These are phyloP conservation scores for Bolboschoenoplectus hybrid DNA, from an alignment of 202 grass and related monocot species.

Conservation along the genomic window DNA sequence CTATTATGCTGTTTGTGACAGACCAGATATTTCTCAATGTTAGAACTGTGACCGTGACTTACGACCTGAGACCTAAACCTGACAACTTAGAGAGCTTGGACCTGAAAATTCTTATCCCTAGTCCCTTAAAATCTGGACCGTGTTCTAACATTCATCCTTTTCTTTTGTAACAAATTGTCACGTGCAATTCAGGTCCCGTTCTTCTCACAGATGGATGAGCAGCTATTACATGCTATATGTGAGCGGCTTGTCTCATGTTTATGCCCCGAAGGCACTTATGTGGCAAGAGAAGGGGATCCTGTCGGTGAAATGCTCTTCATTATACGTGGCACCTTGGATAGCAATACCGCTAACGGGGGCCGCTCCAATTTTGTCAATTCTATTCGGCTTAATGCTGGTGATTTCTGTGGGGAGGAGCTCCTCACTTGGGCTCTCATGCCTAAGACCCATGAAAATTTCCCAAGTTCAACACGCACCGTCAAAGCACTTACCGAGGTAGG, in stretches of 20 bases:
- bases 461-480: conserved; percentile 62
- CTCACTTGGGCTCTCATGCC: conserved; percentile 83
- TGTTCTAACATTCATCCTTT: conserved; percentile 2
- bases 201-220: conserved; percentile 86
- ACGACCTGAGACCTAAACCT: not conserved
- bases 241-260: conserved; percentile 69
- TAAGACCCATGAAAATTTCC: conserved; percentile 58
- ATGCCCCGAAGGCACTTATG: conserved; percentile 70
- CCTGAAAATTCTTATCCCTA: not conserved
- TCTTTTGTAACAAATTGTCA: conserved; percentile 19
- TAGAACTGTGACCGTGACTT: not conserved
- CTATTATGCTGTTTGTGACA: not conserved
- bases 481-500: conserved; percentile 53
- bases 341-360: conserved; percentile 72
- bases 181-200: conserved; percentile 71
- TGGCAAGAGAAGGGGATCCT: conserved; percentile 83
- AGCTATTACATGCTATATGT: conserved; percentile 78
- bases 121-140: not conserved
- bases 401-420: conserved; percentile 84
- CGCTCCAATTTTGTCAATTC: conserved; percentile 72
- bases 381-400: conserved; percentile 50
- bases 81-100: not conserved
- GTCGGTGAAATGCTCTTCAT: conserved; percentile 90
- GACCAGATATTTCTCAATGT: not conserved
- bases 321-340: conserved; percentile 76